Evolutionary conservation across 257 asterid species (phyloP).

Genomic region (Coffea eugenioides): DNA sequence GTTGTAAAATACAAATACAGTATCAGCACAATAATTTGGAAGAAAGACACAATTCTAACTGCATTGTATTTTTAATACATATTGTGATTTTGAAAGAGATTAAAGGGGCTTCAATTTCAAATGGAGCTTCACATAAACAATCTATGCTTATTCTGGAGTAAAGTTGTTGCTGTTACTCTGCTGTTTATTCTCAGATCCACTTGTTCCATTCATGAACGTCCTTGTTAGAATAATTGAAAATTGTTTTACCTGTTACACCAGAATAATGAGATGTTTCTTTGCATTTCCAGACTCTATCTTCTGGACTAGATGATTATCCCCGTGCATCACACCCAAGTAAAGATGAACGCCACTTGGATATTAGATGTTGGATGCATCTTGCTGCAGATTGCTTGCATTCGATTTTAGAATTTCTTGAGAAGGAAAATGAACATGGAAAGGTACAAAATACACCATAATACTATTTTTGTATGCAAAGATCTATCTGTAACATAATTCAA

Average conservation of each 20-base stretch:
- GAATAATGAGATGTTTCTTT: slow-evolving; percentile 13
- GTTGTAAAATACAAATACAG: not conserved
- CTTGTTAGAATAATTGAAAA: not conserved
- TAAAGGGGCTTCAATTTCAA: not conserved
- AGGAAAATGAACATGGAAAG: slow-evolving; percentile 57
- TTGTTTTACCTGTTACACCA: not conserved
- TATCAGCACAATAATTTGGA: not conserved
- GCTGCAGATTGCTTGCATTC: slow-evolving; percentile 97
- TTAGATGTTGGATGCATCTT: slow-evolving; percentile 98
- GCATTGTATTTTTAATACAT: not conserved
- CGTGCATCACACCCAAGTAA: slow-evolving; percentile 97
- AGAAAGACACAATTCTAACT: not conserved
- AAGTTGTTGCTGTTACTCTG: no score
- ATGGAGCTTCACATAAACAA: no score
- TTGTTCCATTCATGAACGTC: not conserved
- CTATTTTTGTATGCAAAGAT: not conserved
- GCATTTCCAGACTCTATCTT: slow-evolving; percentile 68
- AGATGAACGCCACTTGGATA: slow-evolving; percentile 95
- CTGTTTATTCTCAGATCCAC: not conserved
- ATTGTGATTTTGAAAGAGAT: not conserved
- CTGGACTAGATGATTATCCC: slow-evolving; percentile 99
- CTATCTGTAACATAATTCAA: slow-evolving; percentile 8
- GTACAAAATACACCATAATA: slow-evolving; percentile 28
- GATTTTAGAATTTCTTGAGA: slow-evolving; percentile 64
- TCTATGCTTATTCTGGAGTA: not conserved